Percentiles rank a stretch among this genome's conserved stretches.
Conservation (phyloP, 768 basidiomycete species). For the Boletus speciosus region DNA sequence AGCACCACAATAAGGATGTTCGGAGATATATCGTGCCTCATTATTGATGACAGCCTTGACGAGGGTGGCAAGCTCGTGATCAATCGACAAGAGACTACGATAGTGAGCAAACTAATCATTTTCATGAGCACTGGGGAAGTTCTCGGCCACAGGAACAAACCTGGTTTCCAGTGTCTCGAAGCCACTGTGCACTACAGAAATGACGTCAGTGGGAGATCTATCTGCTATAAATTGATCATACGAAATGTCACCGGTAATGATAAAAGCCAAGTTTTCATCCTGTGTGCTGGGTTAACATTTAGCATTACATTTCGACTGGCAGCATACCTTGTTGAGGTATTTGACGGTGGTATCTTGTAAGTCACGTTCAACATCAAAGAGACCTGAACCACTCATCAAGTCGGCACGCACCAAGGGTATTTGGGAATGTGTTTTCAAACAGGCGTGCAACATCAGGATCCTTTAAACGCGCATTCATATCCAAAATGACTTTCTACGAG, state of each 20-base stretch:
- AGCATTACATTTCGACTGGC: not conserved
- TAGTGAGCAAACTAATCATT: constrained; percentile 65
- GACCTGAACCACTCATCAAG: not conserved
- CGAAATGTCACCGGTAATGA: constrained; percentile 82
- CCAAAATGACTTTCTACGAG: constrained; percentile 62
- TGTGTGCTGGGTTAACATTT: constrained; percentile 23
- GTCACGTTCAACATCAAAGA: not conserved
- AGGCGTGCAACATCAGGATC: constrained; percentile 75
- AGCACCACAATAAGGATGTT: constrained; percentile 76
- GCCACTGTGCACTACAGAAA: constrained; percentile 67
- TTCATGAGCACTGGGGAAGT: not conserved
- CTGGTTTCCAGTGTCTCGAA: constrained; percentile 80
- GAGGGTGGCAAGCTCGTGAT: constrained; percentile 56
- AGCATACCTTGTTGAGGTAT: constrained; percentile 60
- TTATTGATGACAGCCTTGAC: constrained; percentile 83
- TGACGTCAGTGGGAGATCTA: constrained; percentile 2
- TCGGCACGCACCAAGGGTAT: constrained; percentile 59
- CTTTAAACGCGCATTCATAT: constrained; percentile 68
- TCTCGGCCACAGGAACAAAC: constrained; percentile 31
- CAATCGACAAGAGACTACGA: constrained; percentile 51
- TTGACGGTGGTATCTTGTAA: constrained; percentile 70
- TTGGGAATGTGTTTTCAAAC: constrained; percentile 82
- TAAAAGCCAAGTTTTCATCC: constrained; percentile 71
- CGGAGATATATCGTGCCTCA: constrained; percentile 67
- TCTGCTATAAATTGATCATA: constrained; percentile 34